Evolutionary conservation across 257 asterid species (phyloP).

Genomic region (Euphrasia confusa): DNA sequence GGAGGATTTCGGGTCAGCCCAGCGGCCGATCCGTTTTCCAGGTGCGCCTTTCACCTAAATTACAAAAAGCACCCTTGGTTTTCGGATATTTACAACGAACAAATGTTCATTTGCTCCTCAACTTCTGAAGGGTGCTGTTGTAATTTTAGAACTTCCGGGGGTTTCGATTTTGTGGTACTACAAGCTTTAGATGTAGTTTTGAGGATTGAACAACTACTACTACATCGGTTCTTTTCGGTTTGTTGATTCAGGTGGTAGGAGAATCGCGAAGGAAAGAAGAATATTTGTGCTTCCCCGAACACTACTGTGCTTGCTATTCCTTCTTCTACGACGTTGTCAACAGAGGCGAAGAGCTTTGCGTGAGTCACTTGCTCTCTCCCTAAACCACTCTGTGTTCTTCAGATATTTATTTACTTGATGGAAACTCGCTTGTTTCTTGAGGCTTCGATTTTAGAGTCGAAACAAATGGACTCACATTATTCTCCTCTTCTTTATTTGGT

Average conservation of each 20-base stretch:
- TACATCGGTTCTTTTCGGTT: background rate
- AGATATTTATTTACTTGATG: background rate
- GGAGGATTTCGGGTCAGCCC: conserved; percentile 65
- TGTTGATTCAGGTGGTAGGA: conserved; percentile 54
- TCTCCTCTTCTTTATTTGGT: background rate
- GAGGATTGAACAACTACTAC: too few relatives aligned
- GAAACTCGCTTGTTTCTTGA: too few relatives aligned
- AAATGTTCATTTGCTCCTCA: too few relatives aligned
- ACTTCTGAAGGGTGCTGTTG: too few relatives aligned
- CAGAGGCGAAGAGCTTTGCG: conserved; percentile 91
- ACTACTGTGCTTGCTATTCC: conserved; percentile 81
- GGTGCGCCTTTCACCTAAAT: conserved; percentile 32
- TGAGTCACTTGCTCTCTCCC: conserved; percentile 34
- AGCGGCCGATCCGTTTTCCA: conserved; percentile 77
- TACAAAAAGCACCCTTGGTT: background rate
- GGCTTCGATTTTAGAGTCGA: background rate
- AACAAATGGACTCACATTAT: background rate
- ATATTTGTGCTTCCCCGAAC: conserved; percentile 72
- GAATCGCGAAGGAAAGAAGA: conserved; percentile 86
- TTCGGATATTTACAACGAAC: too few relatives aligned
- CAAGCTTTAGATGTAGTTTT: background rate
- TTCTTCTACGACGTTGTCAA: conserved; percentile 88
- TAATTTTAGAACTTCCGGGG: too few relatives aligned
- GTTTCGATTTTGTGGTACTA: background rate
- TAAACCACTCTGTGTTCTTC: too few relatives aligned